phyloP scores from a whole-genome alignment of 139 green algal species.

The Diplosphaera chodatii region DNA sequence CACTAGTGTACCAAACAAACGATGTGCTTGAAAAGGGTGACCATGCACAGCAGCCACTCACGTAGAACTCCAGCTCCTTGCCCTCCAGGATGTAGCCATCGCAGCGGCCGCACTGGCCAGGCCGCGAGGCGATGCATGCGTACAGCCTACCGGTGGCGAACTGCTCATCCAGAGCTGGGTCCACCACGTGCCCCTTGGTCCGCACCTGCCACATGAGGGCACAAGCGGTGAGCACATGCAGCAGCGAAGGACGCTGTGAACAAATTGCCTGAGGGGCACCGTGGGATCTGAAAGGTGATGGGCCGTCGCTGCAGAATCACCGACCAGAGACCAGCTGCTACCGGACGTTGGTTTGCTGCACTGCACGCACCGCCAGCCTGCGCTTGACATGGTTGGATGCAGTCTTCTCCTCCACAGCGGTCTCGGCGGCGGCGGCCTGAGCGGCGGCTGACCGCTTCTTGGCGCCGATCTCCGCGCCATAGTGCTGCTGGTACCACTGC shows the following conservation, averaged over 20 bases:
- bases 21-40: too few species aligned
- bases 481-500: constrained; percentile 93
- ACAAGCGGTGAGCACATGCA: too few species aligned
- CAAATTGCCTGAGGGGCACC: too few species aligned
- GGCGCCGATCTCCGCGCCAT: constrained; percentile 88
- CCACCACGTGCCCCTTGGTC: constrained; percentile 33
- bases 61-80: constrained; percentile 91
- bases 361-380: constrained; percentile 54
- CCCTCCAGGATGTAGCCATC: constrained; percentile 92
- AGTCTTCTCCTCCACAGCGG: constrained; percentile 39
- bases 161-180: constrained; percentile 83
- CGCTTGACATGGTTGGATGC: constrained; percentile 76
- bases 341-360: too few species aligned
- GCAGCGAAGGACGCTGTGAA: too few species aligned
- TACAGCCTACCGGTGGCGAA: constrained; percentile 85
- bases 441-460: constrained; percentile 63
- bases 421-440: constrained; percentile 12
- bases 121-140: constrained; percentile 40
- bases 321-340: too few species aligned
- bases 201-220: constrained; percentile 29
- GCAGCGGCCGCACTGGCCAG: constrained; percentile 54
- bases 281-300: too few species aligned
- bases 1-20: too few species aligned
- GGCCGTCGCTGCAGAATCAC: too few species aligned
- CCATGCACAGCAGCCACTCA: constrained; percentile 20